Conservation (phyloP, 306 rosid species). For the Cyamopsis tetragonoloba region DNA sequence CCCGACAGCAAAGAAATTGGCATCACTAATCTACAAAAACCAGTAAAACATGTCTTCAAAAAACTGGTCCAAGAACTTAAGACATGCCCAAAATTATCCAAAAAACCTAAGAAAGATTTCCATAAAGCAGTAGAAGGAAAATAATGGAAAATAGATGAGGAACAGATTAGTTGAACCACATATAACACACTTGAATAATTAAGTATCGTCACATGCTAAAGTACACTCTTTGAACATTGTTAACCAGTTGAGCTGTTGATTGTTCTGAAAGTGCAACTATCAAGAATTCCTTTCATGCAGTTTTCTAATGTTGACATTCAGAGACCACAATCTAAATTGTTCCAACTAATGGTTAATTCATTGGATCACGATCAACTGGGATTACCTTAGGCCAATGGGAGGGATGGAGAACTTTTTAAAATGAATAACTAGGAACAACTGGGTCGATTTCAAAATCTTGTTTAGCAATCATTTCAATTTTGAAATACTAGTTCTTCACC, state of each 20-base stretch:
- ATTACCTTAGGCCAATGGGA: background rate
- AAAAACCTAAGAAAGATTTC: background rate
- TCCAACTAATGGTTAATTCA: background rate
- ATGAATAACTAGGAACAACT: background rate
- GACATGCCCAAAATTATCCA: background rate
- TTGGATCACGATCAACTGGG: background rate
- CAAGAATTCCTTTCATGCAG: background rate
- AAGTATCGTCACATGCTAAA: background rate
- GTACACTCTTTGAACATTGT: background rate
- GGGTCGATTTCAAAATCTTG: background rate
- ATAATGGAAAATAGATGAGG: background rate
- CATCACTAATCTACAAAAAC: background rate
- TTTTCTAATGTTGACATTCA: background rate
- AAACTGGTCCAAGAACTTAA: background rate
- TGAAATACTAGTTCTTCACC: background rate
- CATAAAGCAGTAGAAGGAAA: background rate
- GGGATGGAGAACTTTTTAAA: background rate
- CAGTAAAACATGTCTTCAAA: background rate
- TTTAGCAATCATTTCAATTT: background rate
- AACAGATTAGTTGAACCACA: background rate
- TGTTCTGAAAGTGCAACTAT: background rate
- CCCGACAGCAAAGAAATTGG: no score
- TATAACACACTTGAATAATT: background rate
- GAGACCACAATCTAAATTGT: background rate
- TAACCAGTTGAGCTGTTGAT: background rate